Evolutionary conservation across 2,329 filamentous ascomycete genomes (phyloP), one percentile per base, ranked within the genome.

Genomic region (Cercospora zeina): DNA sequence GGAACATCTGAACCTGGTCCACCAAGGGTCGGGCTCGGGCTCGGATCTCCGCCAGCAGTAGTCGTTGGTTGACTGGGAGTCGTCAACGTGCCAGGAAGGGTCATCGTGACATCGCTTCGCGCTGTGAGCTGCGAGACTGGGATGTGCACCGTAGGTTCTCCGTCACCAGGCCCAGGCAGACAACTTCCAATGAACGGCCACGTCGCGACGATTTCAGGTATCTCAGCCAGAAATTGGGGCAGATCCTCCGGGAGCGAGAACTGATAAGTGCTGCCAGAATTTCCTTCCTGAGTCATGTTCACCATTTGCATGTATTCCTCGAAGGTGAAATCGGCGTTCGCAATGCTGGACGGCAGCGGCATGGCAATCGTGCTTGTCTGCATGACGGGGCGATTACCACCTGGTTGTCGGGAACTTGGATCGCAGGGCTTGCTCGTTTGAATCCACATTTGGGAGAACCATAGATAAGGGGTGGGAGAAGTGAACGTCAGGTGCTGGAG

Each of bases 221-320:
- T 56, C 1, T 33, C 54, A 19, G 54, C 54, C n/a, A 56, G 54
- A 9, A 56, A 56, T 16, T 56, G 19, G 5, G 54, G 54, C 36
- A 56, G 54, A 19, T 56, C 54, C n/a, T 56, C 54, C 6, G 54
- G 54, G 14, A 56, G 54, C 13, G 54, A 42, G n/a, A 56, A 56
- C 13, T 39, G 13, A 30, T 56, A 56, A n/a, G 36, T 45, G 24
- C 36, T 42, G n/a, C 34, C 13, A 8, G 34, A 37, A 8, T 39
- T 19, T n/a, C 54, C 54, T 34, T 56, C 54, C 2, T 10, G 3
- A 7, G 54, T 56, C 54, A 56, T 56, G 10, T 56, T 56, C 24
- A 36, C 14, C 19, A 27, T 7, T 7, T 39, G 21, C 54, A 56
- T 56, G 54, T 56, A 56, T 37, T 56, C 14, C 36, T 56, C 54